These are phyloP conservation scores for Picochlorum sp. DNA, from an alignment of 139 green algal genomes.

Conservation along the genomic window DNA sequence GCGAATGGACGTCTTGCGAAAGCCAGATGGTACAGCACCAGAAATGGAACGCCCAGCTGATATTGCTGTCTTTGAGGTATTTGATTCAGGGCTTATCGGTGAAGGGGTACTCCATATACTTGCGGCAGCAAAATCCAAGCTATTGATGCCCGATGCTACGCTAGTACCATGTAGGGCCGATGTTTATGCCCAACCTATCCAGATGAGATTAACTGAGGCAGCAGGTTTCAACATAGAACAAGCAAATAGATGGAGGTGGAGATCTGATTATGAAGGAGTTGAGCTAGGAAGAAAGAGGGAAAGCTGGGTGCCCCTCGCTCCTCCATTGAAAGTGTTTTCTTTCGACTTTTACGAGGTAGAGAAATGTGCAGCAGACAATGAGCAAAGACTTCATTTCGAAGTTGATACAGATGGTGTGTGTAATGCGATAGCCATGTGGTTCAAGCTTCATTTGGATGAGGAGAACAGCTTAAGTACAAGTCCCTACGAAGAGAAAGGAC, in stretches of 20 bases:
- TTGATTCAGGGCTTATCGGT: constrained; percentile 71
- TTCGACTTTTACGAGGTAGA: constrained; percentile 58
- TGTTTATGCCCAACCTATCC: constrained; percentile 51
- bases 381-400: background rate
- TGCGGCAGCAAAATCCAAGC: constrained; percentile 24
- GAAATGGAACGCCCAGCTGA: constrained; percentile 44
- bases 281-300: constrained; percentile 35
- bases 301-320: constrained; percentile 37
- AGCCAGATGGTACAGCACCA: constrained; percentile 40
- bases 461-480: constrained; percentile 28
- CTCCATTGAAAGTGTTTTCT: constrained; percentile 29
- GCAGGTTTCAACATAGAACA: constrained; percentile 32
- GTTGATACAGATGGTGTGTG: constrained; percentile 20
- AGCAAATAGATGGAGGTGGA: constrained; percentile 47
- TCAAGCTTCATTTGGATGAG: constrained; percentile 61
- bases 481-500: constrained; percentile 36
- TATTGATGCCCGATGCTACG: constrained; percentile 34
- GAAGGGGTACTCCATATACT: constrained; percentile 70
- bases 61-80: constrained; percentile 62
- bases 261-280: constrained; percentile 54
- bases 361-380: constrained; percentile 28
- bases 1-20: constrained; percentile 25
- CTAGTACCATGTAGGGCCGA: constrained; percentile 41
- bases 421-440: constrained; percentile 76
- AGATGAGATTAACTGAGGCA: constrained; percentile 32